A percentile compares a stretch with the other conserved stretches of the same genome.
Evolutionary conservation across 2,329 filamentous ascomycete species (phyloP).

Genomic region (Beauveria asiatica): DNA sequence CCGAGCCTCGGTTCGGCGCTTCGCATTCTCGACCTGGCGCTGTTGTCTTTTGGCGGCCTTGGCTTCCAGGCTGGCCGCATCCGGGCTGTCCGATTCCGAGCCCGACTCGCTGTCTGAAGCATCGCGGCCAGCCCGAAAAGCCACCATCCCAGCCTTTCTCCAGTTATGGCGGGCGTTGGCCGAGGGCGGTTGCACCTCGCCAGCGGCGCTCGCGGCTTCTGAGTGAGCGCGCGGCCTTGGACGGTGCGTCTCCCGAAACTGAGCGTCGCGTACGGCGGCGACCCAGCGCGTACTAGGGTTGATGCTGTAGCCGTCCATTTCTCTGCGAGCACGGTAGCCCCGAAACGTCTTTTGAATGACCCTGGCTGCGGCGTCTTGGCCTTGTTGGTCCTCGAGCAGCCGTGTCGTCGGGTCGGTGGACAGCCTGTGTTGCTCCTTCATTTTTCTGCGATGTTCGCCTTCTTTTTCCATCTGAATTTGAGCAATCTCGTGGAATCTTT

Average conservation of each 20-base stretch:
- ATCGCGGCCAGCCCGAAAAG: slow-evolving; percentile 63
- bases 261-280: slow-evolving; percentile 52
- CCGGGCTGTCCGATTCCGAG: slow-evolving; percentile 23
- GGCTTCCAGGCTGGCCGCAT: slow-evolving; percentile 28
- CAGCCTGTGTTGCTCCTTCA: slow-evolving; percentile 28
- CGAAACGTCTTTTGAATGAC: slow-evolving; percentile 66
- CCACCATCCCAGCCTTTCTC: slow-evolving; percentile 64
- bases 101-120: slow-evolving; percentile 38
- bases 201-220: slow-evolving; percentile 5
- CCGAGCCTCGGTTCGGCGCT: slow-evolving; percentile 58
- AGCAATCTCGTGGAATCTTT: slow-evolving; percentile 40
- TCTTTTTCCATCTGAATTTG: slow-evolving; percentile 40
- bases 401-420: slow-evolving; percentile 20
- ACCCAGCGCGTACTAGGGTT: slow-evolving; percentile 64
- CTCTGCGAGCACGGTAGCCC: slow-evolving; percentile 64
- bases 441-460: slow-evolving; percentile 32
- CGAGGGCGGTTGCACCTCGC: slow-evolving; percentile 10
- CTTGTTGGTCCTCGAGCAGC: slow-evolving; percentile 12
- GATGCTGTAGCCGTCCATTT: slow-evolving; percentile 60
- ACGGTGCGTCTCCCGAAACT: slow-evolving; percentile 42
- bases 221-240: slow-evolving; percentile 28
- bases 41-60: slow-evolving; percentile 29
- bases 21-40: slow-evolving; percentile 41
- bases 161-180: slow-evolving; percentile 55
- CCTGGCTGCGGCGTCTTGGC: slow-evolving; percentile 38